Evolutionary conservation across 1,284 basidiomycete genomes (phyloP).

Genomic region (Ganoderma boninense): DNA sequence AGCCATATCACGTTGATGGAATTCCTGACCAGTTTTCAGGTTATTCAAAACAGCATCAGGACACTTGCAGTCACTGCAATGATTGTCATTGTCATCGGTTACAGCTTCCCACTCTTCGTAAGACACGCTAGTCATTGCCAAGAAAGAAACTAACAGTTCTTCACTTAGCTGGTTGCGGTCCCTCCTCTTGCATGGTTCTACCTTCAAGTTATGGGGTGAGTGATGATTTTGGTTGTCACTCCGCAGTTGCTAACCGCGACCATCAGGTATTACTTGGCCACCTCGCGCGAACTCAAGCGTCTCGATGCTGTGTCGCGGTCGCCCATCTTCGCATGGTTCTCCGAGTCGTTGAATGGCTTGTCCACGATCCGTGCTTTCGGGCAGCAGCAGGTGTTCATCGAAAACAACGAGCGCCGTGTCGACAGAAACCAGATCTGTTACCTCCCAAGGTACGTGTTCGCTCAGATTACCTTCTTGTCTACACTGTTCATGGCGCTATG

Average conservation of each 20-base stretch:
- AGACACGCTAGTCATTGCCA: slow-evolving; percentile 15
- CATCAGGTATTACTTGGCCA: slow-evolving; percentile 86
- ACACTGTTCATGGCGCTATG: background rate
- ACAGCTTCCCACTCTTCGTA: slow-evolving; percentile 83
- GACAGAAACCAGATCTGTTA: slow-evolving; percentile 89
- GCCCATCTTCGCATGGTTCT: slow-evolving; percentile 92
- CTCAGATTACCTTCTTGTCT: too few relatives aligned
- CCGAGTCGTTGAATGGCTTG: slow-evolving; percentile 86
- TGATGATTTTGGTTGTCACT: slow-evolving; percentile 16
- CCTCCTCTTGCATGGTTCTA: slow-evolving; percentile 83
- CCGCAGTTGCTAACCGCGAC: background rate
- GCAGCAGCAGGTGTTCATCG: slow-evolving; percentile 78
- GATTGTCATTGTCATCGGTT: slow-evolving; percentile 82
- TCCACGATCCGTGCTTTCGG: slow-evolving; percentile 87
- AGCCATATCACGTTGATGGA: background rate
- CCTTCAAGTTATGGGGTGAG: slow-evolving; percentile 77
- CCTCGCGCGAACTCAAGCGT: slow-evolving; percentile 92
- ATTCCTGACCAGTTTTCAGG: slow-evolving; percentile 38
- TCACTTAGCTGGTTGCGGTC: slow-evolving; percentile 64
- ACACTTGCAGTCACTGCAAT: slow-evolving; percentile 71
- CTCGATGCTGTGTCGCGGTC: slow-evolving; percentile 91
- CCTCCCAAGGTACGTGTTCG: slow-evolving; percentile 49
- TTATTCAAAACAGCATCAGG: slow-evolving; percentile 75
- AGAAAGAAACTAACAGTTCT: background rate
- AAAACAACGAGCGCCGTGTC: slow-evolving; percentile 81